Conservation (phyloP, 768 basidiomycete genomes). For the Mrakia gelida region DNA sequence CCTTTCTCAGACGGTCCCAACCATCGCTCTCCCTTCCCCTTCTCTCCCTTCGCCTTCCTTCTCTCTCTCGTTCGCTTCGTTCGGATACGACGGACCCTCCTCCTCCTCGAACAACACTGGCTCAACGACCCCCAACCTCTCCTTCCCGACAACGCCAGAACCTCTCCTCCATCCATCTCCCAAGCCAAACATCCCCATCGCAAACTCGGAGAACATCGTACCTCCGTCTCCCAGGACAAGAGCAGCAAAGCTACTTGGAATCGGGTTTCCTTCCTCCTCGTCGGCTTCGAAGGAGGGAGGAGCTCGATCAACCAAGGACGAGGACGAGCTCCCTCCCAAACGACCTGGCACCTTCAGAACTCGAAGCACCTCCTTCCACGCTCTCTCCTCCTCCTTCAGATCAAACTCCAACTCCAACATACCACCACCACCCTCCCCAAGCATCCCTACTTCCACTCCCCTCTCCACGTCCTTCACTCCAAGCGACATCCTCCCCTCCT, state of each 20-base stretch:
- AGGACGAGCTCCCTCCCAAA: conserved; percentile 9
- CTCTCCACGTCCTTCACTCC: not conserved
- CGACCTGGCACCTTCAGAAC: not conserved
- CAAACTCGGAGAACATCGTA: not conserved
- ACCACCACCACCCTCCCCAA: not conserved
- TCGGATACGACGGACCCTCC: not conserved
- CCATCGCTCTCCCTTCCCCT: not conserved
- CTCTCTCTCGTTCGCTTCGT: conserved; percentile 11
- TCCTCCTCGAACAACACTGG: not conserved
- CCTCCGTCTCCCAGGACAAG: not conserved
- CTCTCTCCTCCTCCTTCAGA: conserved; percentile 7
- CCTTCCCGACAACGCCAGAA: conserved; percentile 11
- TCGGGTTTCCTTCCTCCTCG: not conserved
- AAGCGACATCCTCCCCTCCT: not conserved
- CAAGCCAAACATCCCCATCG: not conserved
- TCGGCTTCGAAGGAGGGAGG: not conserved
- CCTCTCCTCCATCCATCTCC: not conserved
- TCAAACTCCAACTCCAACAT: not conserved
- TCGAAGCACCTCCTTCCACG: not conserved
- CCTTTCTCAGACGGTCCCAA: not conserved
- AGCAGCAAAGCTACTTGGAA: not conserved
- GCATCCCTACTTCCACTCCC: not conserved
- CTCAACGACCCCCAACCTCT: not conserved
- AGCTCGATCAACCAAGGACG: not conserved
- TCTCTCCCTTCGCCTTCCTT: not conserved